Conservation (phyloP, 768 basidiomycete species). For the Phlebiopsis gigantea region DNA sequence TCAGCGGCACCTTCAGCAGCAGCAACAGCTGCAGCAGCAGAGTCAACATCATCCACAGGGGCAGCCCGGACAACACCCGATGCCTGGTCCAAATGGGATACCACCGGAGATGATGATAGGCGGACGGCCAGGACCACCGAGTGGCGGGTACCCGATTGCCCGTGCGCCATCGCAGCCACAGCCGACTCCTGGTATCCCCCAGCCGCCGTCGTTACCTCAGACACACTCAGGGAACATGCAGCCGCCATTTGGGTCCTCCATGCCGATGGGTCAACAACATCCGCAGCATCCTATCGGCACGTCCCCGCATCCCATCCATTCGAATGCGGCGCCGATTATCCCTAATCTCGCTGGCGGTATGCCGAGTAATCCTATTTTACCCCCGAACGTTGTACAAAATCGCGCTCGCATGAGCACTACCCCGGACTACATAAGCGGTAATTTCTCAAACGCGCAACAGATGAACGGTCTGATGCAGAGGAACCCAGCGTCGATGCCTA, state of each 20-base stretch:
- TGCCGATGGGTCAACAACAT: slow-evolving; percentile 34
- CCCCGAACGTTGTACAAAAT: slow-evolving; percentile 34
- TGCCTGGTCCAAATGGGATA: slow-evolving; percentile 20
- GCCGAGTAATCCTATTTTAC: slow-evolving; percentile 12
- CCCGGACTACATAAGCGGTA: slow-evolving; percentile 21
- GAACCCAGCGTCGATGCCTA: slow-evolving; percentile 13
- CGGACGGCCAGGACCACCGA: slow-evolving; percentile 30
- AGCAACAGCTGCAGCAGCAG: slow-evolving; percentile 30
- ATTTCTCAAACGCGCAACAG: slow-evolving; percentile 9
- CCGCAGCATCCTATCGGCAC: slow-evolving; percentile 30
- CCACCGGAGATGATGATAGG: slow-evolving; percentile 32
- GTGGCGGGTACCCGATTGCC: slow-evolving; percentile 33
- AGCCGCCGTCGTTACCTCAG: slow-evolving; percentile 25
- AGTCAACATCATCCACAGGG: slow-evolving; percentile 27
- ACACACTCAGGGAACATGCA: slow-evolving; percentile 30
- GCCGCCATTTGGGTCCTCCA: slow-evolving; percentile 31
- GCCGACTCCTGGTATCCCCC: slow-evolving; percentile 42
- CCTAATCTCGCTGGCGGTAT: slow-evolving; percentile 18
- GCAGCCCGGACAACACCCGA: slow-evolving; percentile 31
- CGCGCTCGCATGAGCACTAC: slow-evolving; percentile 41
- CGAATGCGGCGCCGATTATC: slow-evolving; percentile 30
- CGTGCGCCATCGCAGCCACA: slow-evolving; percentile 40
- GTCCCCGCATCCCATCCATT: slow-evolving; percentile 37
- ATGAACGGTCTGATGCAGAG: slow-evolving; percentile 23
- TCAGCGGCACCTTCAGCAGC: slow-evolving; percentile 23